Conservation (phyloP, 2,329 filamentous ascomycete species). For the Aspergillus ochraceoroseus region DNA sequence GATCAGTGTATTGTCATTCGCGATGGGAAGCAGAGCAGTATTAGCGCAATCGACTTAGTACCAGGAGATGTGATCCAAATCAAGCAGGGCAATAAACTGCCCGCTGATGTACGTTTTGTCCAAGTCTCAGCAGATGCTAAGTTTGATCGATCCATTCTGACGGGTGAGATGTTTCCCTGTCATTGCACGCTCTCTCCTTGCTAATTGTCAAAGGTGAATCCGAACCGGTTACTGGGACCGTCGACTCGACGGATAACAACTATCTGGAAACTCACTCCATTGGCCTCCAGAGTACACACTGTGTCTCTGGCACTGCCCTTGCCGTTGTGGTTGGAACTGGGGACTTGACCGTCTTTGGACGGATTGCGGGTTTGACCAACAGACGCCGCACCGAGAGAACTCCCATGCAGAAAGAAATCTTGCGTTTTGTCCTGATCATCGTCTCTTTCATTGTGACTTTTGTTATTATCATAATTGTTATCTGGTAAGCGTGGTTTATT, state of each 20-base stretch:
- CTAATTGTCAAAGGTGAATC: slow-evolving; percentile 70
- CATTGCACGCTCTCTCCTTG: too few relatives aligned
- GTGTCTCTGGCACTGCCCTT: slow-evolving; percentile 61
- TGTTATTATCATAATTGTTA: slow-evolving; percentile 54
- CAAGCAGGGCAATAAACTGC: slow-evolving; percentile 67
- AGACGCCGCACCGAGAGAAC: slow-evolving; percentile 64
- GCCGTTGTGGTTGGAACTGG: slow-evolving; percentile 69
- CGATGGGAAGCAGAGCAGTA: slow-evolving; percentile 50
- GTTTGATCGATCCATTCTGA: slow-evolving; percentile 69
- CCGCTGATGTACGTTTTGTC: slow-evolving; percentile 67
- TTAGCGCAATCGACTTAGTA: slow-evolving; percentile 59
- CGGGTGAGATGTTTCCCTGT: slow-evolving; percentile 44
- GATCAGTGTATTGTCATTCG: slow-evolving; percentile 64
- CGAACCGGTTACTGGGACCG: slow-evolving; percentile 57
- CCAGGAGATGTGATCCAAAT: slow-evolving; percentile 66
- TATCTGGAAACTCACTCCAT: slow-evolving; percentile 73
- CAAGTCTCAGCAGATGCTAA: slow-evolving; percentile 64
- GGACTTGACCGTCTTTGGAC: slow-evolving; percentile 68
- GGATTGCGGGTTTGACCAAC: slow-evolving; percentile 67
- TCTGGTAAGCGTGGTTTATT: slow-evolving; percentile 50
- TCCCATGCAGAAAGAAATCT: slow-evolving; percentile 65
- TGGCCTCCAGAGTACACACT: slow-evolving; percentile 74
- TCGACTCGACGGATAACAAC: slow-evolving; percentile 65
- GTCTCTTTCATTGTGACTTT: slow-evolving; percentile 59
- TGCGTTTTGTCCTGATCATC: slow-evolving; percentile 67